phyloP scores from a whole-genome alignment of 139 green algal genomes.

The Picocystis salinarum region DNA sequence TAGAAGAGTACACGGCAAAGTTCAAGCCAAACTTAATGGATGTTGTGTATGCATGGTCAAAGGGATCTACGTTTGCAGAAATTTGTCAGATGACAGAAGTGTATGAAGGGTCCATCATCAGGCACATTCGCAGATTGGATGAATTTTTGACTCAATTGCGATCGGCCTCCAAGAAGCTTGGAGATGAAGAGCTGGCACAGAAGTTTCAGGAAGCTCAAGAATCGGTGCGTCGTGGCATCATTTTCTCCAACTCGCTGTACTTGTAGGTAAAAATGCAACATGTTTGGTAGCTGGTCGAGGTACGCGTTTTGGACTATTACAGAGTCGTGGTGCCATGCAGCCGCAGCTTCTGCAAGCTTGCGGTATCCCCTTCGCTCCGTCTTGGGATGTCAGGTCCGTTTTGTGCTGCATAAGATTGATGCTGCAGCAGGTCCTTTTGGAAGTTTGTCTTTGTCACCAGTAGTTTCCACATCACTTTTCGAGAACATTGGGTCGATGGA shows the following conservation, averaged over 20 bases:
- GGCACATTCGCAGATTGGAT: constrained; percentile 60
- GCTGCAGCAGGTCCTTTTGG: too few species aligned
- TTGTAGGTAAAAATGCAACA: constrained; percentile 21
- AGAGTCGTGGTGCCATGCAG: too few species aligned
- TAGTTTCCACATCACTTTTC: too few species aligned
- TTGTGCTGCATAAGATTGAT: too few species aligned
- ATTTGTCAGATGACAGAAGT: constrained; percentile 56
- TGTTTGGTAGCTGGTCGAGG: not conserved
- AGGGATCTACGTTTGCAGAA: constrained; percentile 23
- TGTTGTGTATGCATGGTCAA: constrained; percentile 56
- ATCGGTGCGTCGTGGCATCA: constrained; percentile 69
- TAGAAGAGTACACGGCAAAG: constrained; percentile 48
- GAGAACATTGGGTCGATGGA: too few species aligned
- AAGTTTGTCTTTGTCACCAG: too few species aligned
- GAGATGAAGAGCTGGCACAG: constrained; percentile 44
- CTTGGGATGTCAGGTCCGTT: too few species aligned
- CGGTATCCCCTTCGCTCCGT: too few species aligned
- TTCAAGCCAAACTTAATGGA: constrained; percentile 62
- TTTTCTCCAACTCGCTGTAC: constrained; percentile 88
- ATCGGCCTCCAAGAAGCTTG: constrained; percentile 35
- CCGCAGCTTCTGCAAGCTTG: too few species aligned
- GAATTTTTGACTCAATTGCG: constrained; percentile 79
- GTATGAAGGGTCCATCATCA: constrained; percentile 83
- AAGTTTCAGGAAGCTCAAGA: constrained; percentile 45
- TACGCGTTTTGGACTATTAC: too few species aligned